Evolutionary conservation across 495 filamentous ascomycete genomes (phyloP), one percentile per base, ranked within the genome.

Genomic region (Annulohypoxylon moriforme): DNA sequence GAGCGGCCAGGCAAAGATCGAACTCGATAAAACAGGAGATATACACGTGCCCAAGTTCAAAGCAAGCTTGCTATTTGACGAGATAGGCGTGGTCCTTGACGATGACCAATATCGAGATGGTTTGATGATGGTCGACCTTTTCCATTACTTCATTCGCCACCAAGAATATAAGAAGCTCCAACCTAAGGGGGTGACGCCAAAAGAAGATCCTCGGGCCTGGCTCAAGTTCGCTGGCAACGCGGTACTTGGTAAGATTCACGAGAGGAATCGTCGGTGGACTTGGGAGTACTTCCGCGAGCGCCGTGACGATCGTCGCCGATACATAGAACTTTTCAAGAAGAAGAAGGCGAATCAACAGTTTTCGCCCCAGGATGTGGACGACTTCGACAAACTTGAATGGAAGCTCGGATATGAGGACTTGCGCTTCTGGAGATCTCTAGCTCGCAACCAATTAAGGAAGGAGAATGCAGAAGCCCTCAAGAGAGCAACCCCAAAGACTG

Each of bases 141-240:
- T 99, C 83, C 96, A 99, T 79, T 98, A 95, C 77, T 99, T 97
- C 78, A 92, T 98, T 72, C 92, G 94, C 42, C 96, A 99, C 73
- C 96, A 98, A 78, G 94, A 99, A 78, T 97, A 97, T 83, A 96
- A 94, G 78, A 96, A 94, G 78, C 86, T 92, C 64, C 94, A 97
- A 73, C 96, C 96, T 2, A 96, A 96, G 75, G 88, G 85, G 25
- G 88, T 89, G 34, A 86, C 87, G 1, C 92, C 93, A 0, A 97
- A 94, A 77, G 93, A 99, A 74, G 91, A 98, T 64, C 96, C 96
- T 33, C 87, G 87, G 24, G 96, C 94, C 1, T 99, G 96, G 96
- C 81, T 99, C 22, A 86, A 85, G 47, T 99, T 98, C 81, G 96
- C 94, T 9, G 93, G 90, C 49, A 85, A 96, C 67, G 92, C 94